Evolutionary conservation across 768 basidiomycete species (phyloP), one percentile per base, ranked within the genome.

Genomic region (Termitomyces sp.): DNA sequence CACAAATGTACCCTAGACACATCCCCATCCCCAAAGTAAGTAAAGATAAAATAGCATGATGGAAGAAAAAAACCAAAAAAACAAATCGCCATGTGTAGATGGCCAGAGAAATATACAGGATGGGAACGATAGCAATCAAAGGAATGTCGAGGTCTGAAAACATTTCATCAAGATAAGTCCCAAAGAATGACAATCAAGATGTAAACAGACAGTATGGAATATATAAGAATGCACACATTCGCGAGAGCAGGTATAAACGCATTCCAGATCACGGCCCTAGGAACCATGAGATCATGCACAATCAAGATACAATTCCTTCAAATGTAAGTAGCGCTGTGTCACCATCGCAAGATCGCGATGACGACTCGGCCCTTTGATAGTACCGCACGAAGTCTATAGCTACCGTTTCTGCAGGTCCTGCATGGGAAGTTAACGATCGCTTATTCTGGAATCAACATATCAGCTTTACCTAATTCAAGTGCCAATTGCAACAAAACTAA

Each of bases 301-400:
- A 28, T 38, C 19, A 28, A 15, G 21, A 11, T 23, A n/a, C 47
- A 40, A 26, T 10, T 30, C 7, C n/a, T 26, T 8, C 35, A 17
- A 15, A 40, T 41, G 3, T 12, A 1, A 60, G 14, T 19, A 35
- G 14, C 10, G 5, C 11, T n/a, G 51, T 23, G 23, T 23, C 37
- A 5, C 26, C 17, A 11, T 12, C 43, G n/a, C 58, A 59, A 19
- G 46, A 33, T 14, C 14, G 26, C 6, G 35, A 43, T 17, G 45
- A 33, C 31, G 7, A 19, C 6, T 28, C 50, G 15, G 19, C 45
- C 15, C 51, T 61, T 19, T 57, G 57, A 26, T 65, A 65, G 40
- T 58, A 59, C 9, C 64, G 54, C 23, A 65, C 59, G 23, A 60
- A 65, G 40, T 62, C 61, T 26, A 65, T 43, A 5, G 43, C 23